Base-by-base conservation (phyloP, 352 stramenopile species). In the Phytophthora agathidicida region DNA sequence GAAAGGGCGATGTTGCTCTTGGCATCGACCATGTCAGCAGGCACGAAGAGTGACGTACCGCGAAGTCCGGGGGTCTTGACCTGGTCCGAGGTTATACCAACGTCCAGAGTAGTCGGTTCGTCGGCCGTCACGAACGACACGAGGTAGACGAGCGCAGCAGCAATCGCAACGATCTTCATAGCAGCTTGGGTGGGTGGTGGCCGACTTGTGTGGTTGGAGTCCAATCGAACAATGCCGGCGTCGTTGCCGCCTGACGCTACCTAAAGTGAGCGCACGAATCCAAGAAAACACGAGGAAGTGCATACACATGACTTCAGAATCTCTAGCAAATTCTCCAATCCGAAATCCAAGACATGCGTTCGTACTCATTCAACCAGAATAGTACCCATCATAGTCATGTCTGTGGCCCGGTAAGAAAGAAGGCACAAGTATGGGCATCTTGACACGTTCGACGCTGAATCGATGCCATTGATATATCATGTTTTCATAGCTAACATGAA, bases 1-100 rank as follows among this genome's bases (percentile, higher is more conserved):
- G 47, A 60, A 14, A 60, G 7, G 16, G 33, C 6, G 33, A 60
- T 59, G 33, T 42, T 57, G 55, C 45, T 64, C 36, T 51, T 64
- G 27, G 35, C 19, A 16, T 57, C 39, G 19, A 46, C 8, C 19
- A 57, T 27, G 24, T 65, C 39, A 8, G 17, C 32, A 16, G 39
- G 28, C n/a, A 45, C 16, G 13, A 28, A n/a, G n/a, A n/a, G n/a
- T n/a, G n/a, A 35, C 10, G 14, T 20, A 32, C 24, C 49, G 6
- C 38, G 51, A 11, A 60, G 41, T 32, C 31, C 16, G 22, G 28
- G 22, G n/a, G n/a, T 22, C 24, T 16, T 52, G 20, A 10, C 30
- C 10, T 53, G 31, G 14, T 42, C 45, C 9, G 39, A 22, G 16
- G 30, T 24, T 33, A 45, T 55, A 6, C 7, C 16, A 28, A 20